Evolutionary conservation across 2,329 filamentous ascomycete species (phyloP).

Genomic region (Akanthomyces lecanii): DNA sequence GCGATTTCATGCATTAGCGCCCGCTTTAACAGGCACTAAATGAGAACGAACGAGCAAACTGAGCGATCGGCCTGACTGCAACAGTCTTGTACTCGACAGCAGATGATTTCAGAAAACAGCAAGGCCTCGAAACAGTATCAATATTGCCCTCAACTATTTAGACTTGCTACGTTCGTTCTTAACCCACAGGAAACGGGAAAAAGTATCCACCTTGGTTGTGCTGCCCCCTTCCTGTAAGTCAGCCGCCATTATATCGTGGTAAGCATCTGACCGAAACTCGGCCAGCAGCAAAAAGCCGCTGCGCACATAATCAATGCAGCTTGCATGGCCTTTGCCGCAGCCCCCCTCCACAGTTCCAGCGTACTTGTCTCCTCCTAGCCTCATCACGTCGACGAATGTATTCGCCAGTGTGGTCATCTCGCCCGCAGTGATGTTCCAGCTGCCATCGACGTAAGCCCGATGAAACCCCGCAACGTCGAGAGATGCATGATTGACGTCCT

Average conservation of each 20-base stretch:
- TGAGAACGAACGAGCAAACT: too few species aligned
- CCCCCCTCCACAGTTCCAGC: background rate
- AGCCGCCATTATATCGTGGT: background rate
- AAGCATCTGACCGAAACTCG: background rate
- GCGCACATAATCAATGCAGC: background rate
- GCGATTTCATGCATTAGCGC: too few species aligned
- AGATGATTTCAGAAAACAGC: too few species aligned
- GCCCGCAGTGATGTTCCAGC: background rate
- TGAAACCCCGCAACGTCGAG: conserved; percentile 4
- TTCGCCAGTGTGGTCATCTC: background rate
- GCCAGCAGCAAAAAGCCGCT: background rate
- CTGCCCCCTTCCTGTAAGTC: background rate
- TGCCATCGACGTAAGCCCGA: background rate
- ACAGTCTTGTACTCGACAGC: too few species aligned
- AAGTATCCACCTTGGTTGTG: background rate
- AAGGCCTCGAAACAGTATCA: too few species aligned
- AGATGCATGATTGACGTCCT: conserved; percentile 1
- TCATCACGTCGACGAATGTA: background rate
- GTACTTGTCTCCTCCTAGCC: background rate
- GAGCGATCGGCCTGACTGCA: too few species aligned
- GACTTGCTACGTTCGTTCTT: too few species aligned
- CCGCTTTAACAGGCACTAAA: too few species aligned
- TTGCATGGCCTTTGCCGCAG: background rate
- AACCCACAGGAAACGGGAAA: background rate
- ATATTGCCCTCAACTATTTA: too few species aligned